Evolutionary conservation across 2,329 filamentous ascomycete species (phyloP).

Genomic region (Aureobasidium mangrovei): DNA sequence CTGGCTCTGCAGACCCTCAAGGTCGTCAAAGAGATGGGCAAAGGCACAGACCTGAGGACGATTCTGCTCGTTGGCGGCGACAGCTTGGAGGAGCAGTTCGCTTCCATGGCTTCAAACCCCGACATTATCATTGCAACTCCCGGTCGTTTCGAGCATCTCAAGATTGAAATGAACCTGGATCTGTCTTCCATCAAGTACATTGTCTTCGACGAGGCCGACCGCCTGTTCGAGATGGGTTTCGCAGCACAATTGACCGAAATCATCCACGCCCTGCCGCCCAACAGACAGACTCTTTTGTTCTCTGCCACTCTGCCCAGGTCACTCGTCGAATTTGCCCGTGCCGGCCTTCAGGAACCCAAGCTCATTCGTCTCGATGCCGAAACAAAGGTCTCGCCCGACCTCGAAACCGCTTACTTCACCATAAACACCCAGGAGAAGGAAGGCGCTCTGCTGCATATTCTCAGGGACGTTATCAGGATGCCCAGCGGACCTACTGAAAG

Average conservation of each 20-base stretch:
- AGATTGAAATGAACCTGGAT: constrained; percentile 91
- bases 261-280: constrained; percentile 73
- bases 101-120: constrained; percentile 84
- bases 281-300: constrained; percentile 84
- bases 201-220: constrained; percentile 95
- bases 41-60: constrained; percentile 84
- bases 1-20: constrained; percentile 90
- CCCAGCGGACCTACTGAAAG: constrained; percentile 57
- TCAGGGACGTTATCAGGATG: constrained; percentile 89
- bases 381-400: constrained; percentile 88
- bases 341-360: constrained; percentile 84
- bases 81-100: constrained; percentile 90
- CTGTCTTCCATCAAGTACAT: constrained; percentile 88
- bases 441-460: constrained; percentile 76
- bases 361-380: constrained; percentile 87
- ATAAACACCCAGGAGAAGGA: constrained; percentile 92
- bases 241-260: constrained; percentile 89
- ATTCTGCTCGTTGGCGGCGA: constrained; percentile 90
- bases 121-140: constrained; percentile 88
- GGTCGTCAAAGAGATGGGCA: constrained; percentile 88
- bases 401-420: constrained; percentile 92
- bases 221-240: constrained; percentile 98
- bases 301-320: constrained; percentile 92
- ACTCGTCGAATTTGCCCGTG: constrained; percentile 89
- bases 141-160: constrained; percentile 89